Base-by-base conservation (phyloP, 2,329 filamentous ascomycete species). In the Fusarium multiceps region DNA sequence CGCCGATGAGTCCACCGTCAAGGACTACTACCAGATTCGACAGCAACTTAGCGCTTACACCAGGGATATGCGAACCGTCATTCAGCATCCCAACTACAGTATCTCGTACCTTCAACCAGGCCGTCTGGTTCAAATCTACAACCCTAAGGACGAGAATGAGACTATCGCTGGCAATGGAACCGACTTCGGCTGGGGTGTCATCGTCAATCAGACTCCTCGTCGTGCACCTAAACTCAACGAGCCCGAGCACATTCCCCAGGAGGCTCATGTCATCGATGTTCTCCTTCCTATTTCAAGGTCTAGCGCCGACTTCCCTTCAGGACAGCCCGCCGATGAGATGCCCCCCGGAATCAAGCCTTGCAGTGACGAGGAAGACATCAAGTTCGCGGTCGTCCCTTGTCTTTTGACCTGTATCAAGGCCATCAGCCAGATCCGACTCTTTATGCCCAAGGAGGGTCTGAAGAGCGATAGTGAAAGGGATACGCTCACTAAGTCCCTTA, bases 121-220 rank as follows among this genome's bases (percentile, higher is more conserved):
- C n/a, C 92, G 96, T 13, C 81, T 98, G 40, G 90, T 99, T 32
- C 91, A 92, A 69, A 91, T 99, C 75, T 95, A 94, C 78, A 90
- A 94, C 77, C 87, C 87, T 8, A 83, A 82, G 65, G 77, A 81
- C 32, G 75, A 86, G 84, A 75, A 78, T 1, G 80, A 80, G 32
- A 79, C 78, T 11, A 78, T 81, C 6, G 65, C 73, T 3, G 77
- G 77, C 10, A 78, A 77, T 3, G 79, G 79, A 6, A 70, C 79
- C 9, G 94, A 98, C 78, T 99, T 97, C 79, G 95, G 94, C 59
- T 99, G 96, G 96, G 96, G 96, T 55, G 92, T 94, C 1, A 89
- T 98, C 21, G 88, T 97, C 48, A 92, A 93, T 74, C 91, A 90
- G 73, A 87, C 86, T 1, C 82, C 86, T 54, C 89, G 93, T 57